Conservation (phyloP, 441 rosid species). For the Pelargonium australe region DNA sequence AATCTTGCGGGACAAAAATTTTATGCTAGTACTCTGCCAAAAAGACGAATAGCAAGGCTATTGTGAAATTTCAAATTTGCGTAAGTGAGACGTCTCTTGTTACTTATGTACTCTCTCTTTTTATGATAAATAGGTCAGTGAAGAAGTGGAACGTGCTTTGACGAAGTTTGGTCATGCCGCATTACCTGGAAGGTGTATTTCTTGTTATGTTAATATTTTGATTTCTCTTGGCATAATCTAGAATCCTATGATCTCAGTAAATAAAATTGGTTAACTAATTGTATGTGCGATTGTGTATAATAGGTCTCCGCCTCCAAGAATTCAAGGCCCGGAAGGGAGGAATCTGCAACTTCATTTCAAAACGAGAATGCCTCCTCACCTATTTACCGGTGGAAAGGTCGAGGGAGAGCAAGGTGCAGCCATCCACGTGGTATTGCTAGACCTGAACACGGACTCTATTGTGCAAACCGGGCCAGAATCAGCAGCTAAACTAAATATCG, state of each 20-base stretch:
- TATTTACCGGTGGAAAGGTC: constrained; percentile 95
- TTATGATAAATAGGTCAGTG: constrained; percentile 71
- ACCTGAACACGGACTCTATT: constrained; percentile 55
- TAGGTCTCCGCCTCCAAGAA: constrained; percentile 78
- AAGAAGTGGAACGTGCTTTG: constrained; percentile 98
- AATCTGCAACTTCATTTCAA: constrained; percentile 68
- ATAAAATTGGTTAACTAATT: neutral
- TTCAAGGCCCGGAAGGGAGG: constrained; percentile 82
- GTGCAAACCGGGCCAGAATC: constrained; percentile 80
- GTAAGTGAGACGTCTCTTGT: neutral
- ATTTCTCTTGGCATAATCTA: neutral
- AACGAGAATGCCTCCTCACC: constrained; percentile 89
- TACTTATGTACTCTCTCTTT: constrained; percentile 10
- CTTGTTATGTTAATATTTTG: constrained; percentile 8
- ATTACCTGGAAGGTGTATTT: constrained; percentile 59
- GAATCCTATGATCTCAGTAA: neutral
- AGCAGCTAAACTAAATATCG: constrained; percentile 62
- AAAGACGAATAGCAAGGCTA: neutral
- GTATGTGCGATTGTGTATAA: constrained; percentile 11
- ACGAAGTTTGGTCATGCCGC: constrained; percentile 89
- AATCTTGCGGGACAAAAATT: neutral
- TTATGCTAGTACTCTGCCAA: neutral
- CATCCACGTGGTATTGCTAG: constrained; percentile 74
- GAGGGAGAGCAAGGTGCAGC: constrained; percentile 99
- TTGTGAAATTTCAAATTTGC: neutral